phyloP scores from a whole-genome alignment of 768 basidiomycete genomes.

The Sistotremastrum suecicum region DNA sequence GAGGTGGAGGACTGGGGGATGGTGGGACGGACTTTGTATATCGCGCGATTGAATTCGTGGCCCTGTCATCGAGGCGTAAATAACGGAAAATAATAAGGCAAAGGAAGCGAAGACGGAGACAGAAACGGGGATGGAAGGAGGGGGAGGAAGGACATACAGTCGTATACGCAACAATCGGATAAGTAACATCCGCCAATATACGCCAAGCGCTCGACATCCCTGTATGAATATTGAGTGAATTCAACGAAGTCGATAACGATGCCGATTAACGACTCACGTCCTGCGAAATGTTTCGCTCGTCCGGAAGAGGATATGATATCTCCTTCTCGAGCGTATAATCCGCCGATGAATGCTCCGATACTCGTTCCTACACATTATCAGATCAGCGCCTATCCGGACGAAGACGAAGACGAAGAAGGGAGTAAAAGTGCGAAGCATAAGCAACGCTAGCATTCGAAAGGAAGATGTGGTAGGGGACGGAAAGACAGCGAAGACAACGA shows the following conservation, averaged over 20 bases:
- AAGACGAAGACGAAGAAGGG: no score
- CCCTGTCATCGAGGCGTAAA: conserved; percentile 34
- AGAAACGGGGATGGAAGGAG: not conserved
- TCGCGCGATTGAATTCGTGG: conserved; percentile 86
- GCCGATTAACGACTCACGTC: no score
- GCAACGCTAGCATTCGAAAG: no score
- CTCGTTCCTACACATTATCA: conserved; percentile 43
- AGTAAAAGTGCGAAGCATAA: no score
- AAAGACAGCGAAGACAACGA: conserved; percentile 1
- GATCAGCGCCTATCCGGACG: no score
- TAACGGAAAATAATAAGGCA: conserved; percentile 1
- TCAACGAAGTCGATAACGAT: no score
- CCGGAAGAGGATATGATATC: conserved; percentile 78
- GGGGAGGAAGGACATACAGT: conserved; percentile 31
- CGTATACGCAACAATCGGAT: conserved; percentile 85
- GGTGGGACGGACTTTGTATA: conserved; percentile 97
- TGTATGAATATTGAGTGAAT: not conserved
- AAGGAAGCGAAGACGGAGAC: conserved; percentile 3
- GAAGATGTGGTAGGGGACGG: no score
- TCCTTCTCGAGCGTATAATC: conserved; percentile 88
- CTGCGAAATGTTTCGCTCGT: conserved; percentile 82
- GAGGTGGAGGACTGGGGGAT: conserved; percentile 3
- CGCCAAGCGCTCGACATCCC: conserved; percentile 93
- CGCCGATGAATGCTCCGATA: conserved; percentile 87
- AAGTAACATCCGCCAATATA: conserved; percentile 85